Evolutionary conservation across 164 flowering plant species (phyloP).

Genomic region (Vitis rupestris): DNA sequence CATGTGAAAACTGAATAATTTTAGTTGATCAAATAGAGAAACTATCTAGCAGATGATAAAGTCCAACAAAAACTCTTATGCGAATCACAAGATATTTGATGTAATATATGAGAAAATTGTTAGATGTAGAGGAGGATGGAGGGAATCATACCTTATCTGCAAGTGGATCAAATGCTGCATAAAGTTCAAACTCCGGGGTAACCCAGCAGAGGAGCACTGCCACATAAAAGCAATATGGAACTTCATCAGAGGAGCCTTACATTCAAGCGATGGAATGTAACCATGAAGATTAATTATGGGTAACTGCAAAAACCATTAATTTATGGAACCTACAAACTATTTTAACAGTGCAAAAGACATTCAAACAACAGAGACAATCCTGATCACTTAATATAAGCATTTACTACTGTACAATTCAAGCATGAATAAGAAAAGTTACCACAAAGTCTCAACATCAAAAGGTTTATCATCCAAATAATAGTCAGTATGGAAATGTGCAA

Average conservation of each 20-base stretch:
- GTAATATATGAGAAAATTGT: neutral
- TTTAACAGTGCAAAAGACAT: neutral
- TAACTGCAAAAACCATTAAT: neutral
- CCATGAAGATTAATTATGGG: neutral
- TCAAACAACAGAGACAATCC: neutral
- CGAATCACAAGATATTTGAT: neutral
- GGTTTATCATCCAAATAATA: neutral
- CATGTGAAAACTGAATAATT: too few species aligned
- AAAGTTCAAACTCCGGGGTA: conserved; percentile 93
- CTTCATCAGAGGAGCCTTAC: neutral
- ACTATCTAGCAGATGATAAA: neutral
- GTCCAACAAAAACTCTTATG: too few species aligned
- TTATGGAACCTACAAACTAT: neutral
- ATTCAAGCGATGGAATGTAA: neutral
- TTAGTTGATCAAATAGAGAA: neutral
- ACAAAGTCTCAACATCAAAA: neutral
- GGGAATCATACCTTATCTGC: conserved; percentile 83
- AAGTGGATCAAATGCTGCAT: conserved; percentile 98
- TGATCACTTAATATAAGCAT: neutral
- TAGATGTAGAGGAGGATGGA: too few species aligned
- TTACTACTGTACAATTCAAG: too few species aligned
- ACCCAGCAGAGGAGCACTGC: conserved; percentile 98
- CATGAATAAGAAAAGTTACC: too few species aligned
- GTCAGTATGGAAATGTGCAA: neutral
- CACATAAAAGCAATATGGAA: conserved; percentile 14